phyloP scores from a whole-genome alignment of 2,329 filamentous ascomycete genomes.

The Alternaria viburni region DNA sequence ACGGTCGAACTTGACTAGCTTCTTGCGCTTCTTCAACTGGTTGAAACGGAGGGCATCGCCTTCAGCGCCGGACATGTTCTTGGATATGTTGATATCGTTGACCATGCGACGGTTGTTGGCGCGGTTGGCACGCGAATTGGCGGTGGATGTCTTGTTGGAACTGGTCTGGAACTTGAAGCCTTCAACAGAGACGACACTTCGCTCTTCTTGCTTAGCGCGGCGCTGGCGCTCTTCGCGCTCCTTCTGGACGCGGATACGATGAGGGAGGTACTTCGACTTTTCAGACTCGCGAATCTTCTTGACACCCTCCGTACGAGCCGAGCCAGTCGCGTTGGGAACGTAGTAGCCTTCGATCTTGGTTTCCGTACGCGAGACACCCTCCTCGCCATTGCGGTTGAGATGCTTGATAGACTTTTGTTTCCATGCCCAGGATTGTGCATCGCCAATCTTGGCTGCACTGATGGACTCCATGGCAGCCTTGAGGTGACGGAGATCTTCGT shows the following conservation, averaged over 20 bases:
- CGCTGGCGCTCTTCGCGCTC: slow-evolving; percentile 89
- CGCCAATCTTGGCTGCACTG: slow-evolving; percentile 58
- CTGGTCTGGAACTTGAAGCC: slow-evolving; percentile 66
- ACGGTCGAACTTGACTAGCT: slow-evolving; percentile 95
- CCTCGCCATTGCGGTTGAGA: slow-evolving; percentile 65
- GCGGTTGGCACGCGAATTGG: slow-evolving; percentile 89
- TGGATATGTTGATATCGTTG: slow-evolving; percentile 94
- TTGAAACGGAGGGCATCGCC: slow-evolving; percentile 97
- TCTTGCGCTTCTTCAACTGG: slow-evolving; percentile 99
- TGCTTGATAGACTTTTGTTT: slow-evolving; percentile 75
- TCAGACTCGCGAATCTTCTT: slow-evolving; percentile 97
- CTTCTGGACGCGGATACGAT: slow-evolving; percentile 95
- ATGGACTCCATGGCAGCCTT: slow-evolving; percentile 58
- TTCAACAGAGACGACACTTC: slow-evolving; percentile 39
- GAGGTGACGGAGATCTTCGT: slow-evolving; percentile 68
- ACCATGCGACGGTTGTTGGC: slow-evolving; percentile 94
- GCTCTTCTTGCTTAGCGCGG: slow-evolving; percentile 68
- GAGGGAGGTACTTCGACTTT: slow-evolving; percentile 96
- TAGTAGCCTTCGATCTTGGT: slow-evolving; percentile 73
- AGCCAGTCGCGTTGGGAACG: slow-evolving; percentile 83
- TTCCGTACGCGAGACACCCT: slow-evolving; percentile 60
- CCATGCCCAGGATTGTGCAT: slow-evolving; percentile 70
- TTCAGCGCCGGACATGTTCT: slow-evolving; percentile 72
- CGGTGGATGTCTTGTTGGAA: slow-evolving; percentile 82
- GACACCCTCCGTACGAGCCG: slow-evolving; percentile 88